Base-by-base conservation (phyloP, 768 basidiomycete genomes). In the Mycena vitilis region DNA sequence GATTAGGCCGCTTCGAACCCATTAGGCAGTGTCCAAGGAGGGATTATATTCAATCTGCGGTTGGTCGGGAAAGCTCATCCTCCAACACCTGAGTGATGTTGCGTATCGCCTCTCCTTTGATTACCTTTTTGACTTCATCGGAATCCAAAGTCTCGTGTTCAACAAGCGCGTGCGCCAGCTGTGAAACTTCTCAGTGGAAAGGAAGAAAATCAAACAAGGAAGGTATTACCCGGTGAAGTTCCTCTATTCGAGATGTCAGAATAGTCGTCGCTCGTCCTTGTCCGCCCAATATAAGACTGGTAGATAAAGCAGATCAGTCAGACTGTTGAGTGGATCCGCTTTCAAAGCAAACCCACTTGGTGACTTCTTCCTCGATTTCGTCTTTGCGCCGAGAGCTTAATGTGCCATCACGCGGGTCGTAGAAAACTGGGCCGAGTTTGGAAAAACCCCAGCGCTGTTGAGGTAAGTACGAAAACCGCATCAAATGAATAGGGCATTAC, bases 141-240 rank as follows among this genome's bases (percentile, higher is more conserved):
- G 88, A 83, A 72, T 91, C 90, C 71, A 99, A 82, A 22, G 97
- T 98, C 83, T 99, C 97, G 79, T 97, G 92, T 78, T 98, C 96
- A 15, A 99, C 92, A 65, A 99, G 82, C 12, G 97, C 97, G 62
- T 87, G 87, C 2, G 97, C 96, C 47, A 99, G 88, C 95, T 96
- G 71, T 56, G 38, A 63, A 68, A 52, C 13, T 44, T 65, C 54
- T 65, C 61, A 65, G 61, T 52, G 69, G 49, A 69, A 68, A 52
- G 66, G 51, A 68, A 45, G 34, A 52, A 30, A 36, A 59, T 55
- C 42, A 45, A 25, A 45, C 60, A 59, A n/a, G 59, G 54, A 57
- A 61, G 72, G 65, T 74, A 84, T 63, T 79, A 92, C 92, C 80
- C 82, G 85, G 78, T 96, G 92, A 49, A 97, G 81, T 75, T 96